phyloP scores from a whole-genome alignment of 345 rosid genomes.

The Bruguiera gymnorhiza region DNA sequence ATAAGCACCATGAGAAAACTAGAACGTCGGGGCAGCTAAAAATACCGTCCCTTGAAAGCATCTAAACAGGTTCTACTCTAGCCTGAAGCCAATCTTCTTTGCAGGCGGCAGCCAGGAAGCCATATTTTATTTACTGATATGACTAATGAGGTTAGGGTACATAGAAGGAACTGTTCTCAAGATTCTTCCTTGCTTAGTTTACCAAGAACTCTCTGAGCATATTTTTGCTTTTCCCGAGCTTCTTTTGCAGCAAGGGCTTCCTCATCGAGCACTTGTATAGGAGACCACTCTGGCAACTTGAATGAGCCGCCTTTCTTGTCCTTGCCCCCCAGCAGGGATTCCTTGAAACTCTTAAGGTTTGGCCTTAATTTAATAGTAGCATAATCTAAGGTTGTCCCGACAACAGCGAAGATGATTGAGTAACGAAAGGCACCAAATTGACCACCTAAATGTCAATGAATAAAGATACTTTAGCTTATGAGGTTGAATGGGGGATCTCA shows the following conservation, averaged over 20 bases:
- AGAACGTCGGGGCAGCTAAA: background rate
- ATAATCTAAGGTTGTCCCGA: constrained; percentile 58
- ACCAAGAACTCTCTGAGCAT: constrained; percentile 37
- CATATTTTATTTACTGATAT: background rate
- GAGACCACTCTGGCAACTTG: constrained; percentile 81
- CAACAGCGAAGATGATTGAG: constrained; percentile 56
- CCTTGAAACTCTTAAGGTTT: constrained; percentile 24
- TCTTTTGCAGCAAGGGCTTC: constrained; percentile 71
- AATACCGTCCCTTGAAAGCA: background rate
- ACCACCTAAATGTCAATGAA: constrained; percentile 53
- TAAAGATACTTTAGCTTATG: too few relatives aligned
- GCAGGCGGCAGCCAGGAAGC: background rate
- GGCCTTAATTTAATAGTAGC: constrained; percentile 51
- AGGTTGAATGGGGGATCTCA: too few relatives aligned
- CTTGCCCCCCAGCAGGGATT: constrained; percentile 20
- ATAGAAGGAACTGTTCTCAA: constrained; percentile 17
- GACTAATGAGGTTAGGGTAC: background rate
- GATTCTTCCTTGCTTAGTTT: constrained; percentile 66
- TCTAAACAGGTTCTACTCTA: background rate
- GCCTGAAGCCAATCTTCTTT: background rate
- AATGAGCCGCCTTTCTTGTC: constrained; percentile 32
- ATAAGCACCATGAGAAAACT: background rate
- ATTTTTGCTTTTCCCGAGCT: constrained; percentile 56
- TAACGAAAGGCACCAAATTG: constrained; percentile 72
- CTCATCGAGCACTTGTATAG: constrained; percentile 76